Evolutionary conservation across 2,329 filamentous ascomycete species (phyloP), one percentile per base, ranked within the genome.

Genomic region (Cryphonectria nitschkei): DNA sequence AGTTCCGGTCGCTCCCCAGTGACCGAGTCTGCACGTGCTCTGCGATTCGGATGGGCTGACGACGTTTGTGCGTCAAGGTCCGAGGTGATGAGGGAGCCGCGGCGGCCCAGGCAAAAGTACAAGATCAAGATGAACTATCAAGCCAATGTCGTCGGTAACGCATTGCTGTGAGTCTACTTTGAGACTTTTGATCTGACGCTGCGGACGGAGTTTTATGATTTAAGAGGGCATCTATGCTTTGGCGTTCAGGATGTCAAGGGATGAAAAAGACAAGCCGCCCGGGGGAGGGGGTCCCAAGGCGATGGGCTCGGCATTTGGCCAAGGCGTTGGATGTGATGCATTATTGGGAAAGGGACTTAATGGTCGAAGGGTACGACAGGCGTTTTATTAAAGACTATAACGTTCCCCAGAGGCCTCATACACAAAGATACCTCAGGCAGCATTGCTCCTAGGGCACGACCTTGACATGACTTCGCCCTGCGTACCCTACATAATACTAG

Each of bases 401-500:
- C n/a, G 32, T 41, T 43, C 19, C 29, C 16, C 6, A 14, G 34
- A 29, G 26, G 65, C 19, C 3, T 61, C 56, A 50, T 16, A 50
- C 43, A 50, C 43, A 50, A 22, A 5, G 6, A 50, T 2, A 22
- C 43, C 43, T 22, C 14, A 50, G 22, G 19, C 13, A 6, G 16
- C 43, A 1, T 19, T 50, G 43, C 4, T 50, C 43, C 7, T 22
- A 1, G 5, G 2, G 46, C 46, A 50, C 26, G 8, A 2, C 26
- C 39, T 26, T n/a, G 13, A 46, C 29, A 37, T 54, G 26, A 26
- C 26, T 26, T 26, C 26, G 26, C 26, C 26, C 26, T 26, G 26
- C 26, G 52, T 37, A 11, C 29, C 43, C 11, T 41, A 73, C 73
- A 75, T 75, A 14, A 68, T 71, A n/a, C 71, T 74, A 7, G 67